A percentile compares a stretch with the other conserved stretches of the same genome.
phyloP scores from a whole-genome alignment of 331 rosid species.

The Spiraea crenata region DNA sequence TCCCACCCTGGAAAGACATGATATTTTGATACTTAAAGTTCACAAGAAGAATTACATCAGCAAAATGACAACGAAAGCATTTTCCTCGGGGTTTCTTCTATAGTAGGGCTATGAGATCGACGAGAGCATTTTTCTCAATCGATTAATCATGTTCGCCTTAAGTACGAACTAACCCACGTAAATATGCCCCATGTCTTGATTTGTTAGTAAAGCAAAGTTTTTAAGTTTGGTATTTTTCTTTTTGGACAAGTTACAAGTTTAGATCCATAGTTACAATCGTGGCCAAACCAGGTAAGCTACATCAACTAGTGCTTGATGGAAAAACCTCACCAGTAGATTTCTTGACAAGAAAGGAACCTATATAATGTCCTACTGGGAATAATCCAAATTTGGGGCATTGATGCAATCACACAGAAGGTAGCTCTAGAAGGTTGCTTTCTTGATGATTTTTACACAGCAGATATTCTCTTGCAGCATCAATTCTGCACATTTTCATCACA shows the following conservation, averaged over 20 bases:
- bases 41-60: slow-evolving; percentile 19
- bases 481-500: slow-evolving; percentile 46
- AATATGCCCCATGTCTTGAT: too few species aligned
- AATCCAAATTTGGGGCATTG: slow-evolving; percentile 48
- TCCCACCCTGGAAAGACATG: slow-evolving; percentile 28
- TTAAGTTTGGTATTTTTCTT: too few species aligned
- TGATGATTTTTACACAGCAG: slow-evolving; percentile 37
- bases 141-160: too few species aligned
- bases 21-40: not conserved
- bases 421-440: slow-evolving; percentile 50
- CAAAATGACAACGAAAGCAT: not conserved
- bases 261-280: too few species aligned
- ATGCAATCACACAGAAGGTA: slow-evolving; percentile 48
- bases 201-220: too few species aligned
- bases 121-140: too few species aligned
- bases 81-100: too few species aligned
- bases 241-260: too few species aligned
- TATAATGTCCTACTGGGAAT: slow-evolving; percentile 42
- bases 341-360: slow-evolving; percentile 31
- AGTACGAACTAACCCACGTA: too few species aligned
- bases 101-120: too few species aligned
- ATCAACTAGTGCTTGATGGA: too few species aligned
- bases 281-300: too few species aligned
- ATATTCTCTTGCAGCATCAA: slow-evolving; percentile 58
- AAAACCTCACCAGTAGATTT: slow-evolving; percentile 13